A percentile compares a stretch with the other conserved stretches of the same genome.
Conservation (phyloP, 371 early-diverging fungal genomes). For the Conidiobolus incongruus region DNA sequence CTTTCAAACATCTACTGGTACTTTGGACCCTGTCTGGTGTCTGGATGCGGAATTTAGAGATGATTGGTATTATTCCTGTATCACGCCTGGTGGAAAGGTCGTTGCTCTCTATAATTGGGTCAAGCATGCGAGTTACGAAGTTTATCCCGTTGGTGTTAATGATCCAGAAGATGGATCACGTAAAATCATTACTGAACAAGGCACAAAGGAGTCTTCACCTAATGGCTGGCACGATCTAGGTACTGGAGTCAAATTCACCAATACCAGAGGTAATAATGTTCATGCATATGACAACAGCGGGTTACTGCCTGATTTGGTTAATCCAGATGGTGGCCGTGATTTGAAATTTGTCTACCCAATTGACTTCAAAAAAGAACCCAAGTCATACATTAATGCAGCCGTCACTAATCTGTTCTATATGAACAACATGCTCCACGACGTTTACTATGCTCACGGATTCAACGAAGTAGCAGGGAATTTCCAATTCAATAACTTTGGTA, state of each 20-base stretch:
- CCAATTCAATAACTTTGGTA: conserved; percentile 66
- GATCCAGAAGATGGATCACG: too few relatives aligned
- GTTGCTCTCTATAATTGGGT: too few relatives aligned
- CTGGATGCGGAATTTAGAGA: too few relatives aligned
- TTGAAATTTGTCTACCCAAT: conserved; percentile 54
- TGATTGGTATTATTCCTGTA: too few relatives aligned
- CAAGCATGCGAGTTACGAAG: too few relatives aligned
- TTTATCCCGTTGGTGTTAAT: too few relatives aligned
- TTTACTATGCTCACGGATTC: too few relatives aligned
- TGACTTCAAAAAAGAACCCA: conserved; percentile 34
- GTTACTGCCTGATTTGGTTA: conserved; percentile 52
- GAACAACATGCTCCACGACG: conserved; percentile 61
- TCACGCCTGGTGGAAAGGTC: too few relatives aligned
- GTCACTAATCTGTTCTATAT: conserved; percentile 84
- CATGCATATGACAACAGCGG: conserved; percentile 44
- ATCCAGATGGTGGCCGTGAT: conserved; percentile 34
- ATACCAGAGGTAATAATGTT: conserved; percentile 64
- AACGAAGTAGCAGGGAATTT: conserved; percentile 93
- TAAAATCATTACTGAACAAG: too few relatives aligned
- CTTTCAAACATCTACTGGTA: conserved; percentile 12
- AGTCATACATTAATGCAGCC: conserved; percentile 60
- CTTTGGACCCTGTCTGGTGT: conserved; percentile 9
- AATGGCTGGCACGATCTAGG: conserved; percentile 48
- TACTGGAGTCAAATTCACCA: conserved; percentile 31
- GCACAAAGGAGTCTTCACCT: too few relatives aligned